Conservation (phyloP, 2,329 filamentous ascomycete species). For the Sclerotinia glacialis region DNA sequence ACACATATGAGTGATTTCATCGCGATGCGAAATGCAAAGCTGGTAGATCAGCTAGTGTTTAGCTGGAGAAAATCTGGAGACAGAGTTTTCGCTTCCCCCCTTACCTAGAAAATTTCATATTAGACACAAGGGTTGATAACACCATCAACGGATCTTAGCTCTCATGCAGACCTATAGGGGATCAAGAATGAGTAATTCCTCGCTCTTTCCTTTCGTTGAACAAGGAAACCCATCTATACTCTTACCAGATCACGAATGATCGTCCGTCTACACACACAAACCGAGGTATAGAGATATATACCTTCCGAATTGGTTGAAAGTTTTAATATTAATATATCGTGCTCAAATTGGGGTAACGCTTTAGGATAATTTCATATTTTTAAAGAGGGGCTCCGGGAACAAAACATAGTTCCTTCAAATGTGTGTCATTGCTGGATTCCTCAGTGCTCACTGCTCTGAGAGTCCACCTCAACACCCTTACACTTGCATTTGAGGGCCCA, state of each 20-base stretch:
- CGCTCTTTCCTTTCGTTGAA: neutral
- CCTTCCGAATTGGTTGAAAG: neutral
- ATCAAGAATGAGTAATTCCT: neutral
- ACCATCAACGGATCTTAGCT: neutral
- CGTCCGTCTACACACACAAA: neutral
- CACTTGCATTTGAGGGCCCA: neutral
- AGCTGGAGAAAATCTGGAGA: conserved; percentile 11
- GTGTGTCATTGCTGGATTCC: neutral
- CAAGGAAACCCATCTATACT: neutral
- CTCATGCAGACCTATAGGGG: neutral
- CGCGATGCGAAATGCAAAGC: neutral
- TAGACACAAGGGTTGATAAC: neutral
- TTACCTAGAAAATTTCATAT: neutral
- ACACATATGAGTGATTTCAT: neutral
- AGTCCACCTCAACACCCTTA: neutral
- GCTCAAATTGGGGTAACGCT: neutral
- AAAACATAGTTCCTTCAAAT: neutral
- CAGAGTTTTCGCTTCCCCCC: conserved; percentile 2
- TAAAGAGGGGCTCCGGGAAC: neutral
- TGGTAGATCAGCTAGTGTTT: neutral
- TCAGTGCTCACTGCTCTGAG: neutral
- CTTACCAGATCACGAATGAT: neutral
- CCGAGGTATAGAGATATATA: neutral
- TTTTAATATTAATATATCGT: neutral
- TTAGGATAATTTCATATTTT: too few relatives aligned